phyloP scores from a whole-genome alignment of 306 rosid species.

The Acacia acuminata region DNA sequence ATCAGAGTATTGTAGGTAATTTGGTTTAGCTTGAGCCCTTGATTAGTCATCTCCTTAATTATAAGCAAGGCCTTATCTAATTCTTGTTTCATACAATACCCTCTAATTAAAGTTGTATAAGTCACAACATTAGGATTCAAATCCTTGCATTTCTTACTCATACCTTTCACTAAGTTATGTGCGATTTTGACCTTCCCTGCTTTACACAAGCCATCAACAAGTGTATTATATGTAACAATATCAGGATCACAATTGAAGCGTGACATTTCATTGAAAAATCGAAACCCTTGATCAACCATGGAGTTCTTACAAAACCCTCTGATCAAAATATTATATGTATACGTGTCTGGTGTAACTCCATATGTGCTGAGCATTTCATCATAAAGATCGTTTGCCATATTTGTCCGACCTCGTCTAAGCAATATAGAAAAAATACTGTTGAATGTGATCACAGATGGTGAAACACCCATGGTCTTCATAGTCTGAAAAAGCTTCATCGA shows the following conservation, averaged over 20 bases:
- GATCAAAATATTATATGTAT: conserved; percentile 74
- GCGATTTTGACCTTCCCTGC: conserved; percentile 69
- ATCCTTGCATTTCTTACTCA: conserved; percentile 60
- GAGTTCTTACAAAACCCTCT: conserved; percentile 77
- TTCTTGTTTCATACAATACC: conserved; percentile 68
- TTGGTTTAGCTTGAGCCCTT: conserved; percentile 60
- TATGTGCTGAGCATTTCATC: conserved; percentile 77
- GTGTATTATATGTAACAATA: conserved; percentile 70
- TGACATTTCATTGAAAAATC: conserved; percentile 59
- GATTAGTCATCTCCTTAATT: conserved; percentile 70
- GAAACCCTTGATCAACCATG: conserved; percentile 75
- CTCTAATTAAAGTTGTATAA: conserved; percentile 78
- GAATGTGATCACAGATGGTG: conserved; percentile 67
- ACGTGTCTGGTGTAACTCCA: conserved; percentile 68
- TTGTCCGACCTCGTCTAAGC: conserved; percentile 75
- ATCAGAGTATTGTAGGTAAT: conserved; percentile 71
- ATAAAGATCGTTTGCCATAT: conserved; percentile 60
- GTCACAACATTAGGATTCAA: conserved; percentile 79
- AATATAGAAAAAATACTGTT: conserved; percentile 56
- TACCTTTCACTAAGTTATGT: conserved; percentile 66
- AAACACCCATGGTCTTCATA: conserved; percentile 64
- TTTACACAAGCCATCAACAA: conserved; percentile 88
- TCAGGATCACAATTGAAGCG: conserved; percentile 62
- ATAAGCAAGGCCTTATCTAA: conserved; percentile 62
- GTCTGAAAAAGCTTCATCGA: conserved; percentile 60